Conservation (phyloP, 2,329 filamentous ascomycete species). For the Diplodia scrobiculata region DNA sequence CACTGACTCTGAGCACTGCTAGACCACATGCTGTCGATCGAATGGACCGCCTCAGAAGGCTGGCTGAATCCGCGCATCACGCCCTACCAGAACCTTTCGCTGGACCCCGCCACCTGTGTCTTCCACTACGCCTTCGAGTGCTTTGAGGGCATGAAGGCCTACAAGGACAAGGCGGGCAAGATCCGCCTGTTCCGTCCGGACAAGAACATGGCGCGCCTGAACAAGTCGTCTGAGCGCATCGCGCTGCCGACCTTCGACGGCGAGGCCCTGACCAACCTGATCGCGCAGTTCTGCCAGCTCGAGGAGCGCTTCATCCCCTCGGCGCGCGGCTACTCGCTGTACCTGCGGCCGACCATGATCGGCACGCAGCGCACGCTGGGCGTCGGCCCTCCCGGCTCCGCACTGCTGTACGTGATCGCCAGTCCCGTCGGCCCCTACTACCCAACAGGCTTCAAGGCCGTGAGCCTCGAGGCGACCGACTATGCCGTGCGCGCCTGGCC, state of each 20-base stretch:
- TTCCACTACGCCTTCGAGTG: conserved; percentile 98
- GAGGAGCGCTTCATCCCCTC: conserved; percentile 89
- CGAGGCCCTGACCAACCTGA: conserved; percentile 74
- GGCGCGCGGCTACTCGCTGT: conserved; percentile 83
- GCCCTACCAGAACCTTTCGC: conserved; percentile 94
- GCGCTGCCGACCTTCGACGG: conserved; percentile 84
- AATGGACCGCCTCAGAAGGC: conserved; percentile 84
- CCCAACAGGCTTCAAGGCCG: conserved; percentile 95
- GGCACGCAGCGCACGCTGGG: conserved; percentile 94
- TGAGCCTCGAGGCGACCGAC: conserved; percentile 92
- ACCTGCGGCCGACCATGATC: conserved; percentile 95
- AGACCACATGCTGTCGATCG: conserved; percentile 97
- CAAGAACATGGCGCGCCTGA: conserved; percentile 94
- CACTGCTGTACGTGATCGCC: conserved; percentile 91
- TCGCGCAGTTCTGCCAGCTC: conserved; percentile 75
- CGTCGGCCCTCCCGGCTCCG: conserved; percentile 86
- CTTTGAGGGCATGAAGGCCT: conserved; percentile 99
- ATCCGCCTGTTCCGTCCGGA: conserved; percentile 90
- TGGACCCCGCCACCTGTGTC: conserved; percentile 94
- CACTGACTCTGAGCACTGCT: conserved; percentile 29
- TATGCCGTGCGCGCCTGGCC: conserved; percentile 98
- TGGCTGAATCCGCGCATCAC: conserved; percentile 82
- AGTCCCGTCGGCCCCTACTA: conserved; percentile 98
- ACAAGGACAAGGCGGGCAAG: conserved; percentile 78
- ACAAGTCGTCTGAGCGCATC: conserved; percentile 87